A percentile compares a stretch with the other conserved stretches of the same genome.
Evolutionary conservation across 176 grass and related monocot species (phyloP).

Genomic region (Triticum turgidum): DNA sequence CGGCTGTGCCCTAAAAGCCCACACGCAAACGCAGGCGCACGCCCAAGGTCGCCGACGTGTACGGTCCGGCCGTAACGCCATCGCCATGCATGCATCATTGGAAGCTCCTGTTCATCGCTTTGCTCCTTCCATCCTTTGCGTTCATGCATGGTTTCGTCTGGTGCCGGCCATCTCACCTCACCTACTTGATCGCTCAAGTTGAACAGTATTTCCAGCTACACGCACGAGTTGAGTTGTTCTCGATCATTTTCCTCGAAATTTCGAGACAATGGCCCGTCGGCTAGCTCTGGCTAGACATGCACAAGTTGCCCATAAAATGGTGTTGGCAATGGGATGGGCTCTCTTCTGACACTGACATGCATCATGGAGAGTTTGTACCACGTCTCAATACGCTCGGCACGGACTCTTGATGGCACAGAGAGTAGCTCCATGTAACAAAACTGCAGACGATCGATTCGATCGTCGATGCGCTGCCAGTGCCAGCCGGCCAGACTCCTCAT

Average conservation of each 20-base stretch:
- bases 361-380: background rate
- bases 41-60: slow-evolving; percentile 3
- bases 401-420: too few relatives aligned
- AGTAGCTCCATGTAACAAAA: too few relatives aligned
- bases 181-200: background rate
- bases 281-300: background rate
- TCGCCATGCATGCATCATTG: background rate
- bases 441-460: too few relatives aligned
- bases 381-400: background rate
- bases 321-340: background rate
- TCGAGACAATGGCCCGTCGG: background rate
- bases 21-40: background rate
- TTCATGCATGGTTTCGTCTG: background rate
- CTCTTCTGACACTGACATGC: background rate
- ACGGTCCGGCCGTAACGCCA: slow-evolving; percentile 4
- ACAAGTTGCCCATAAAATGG: background rate
- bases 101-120: background rate
- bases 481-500: too few relatives aligned
- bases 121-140: background rate
- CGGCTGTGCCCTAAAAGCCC: background rate
- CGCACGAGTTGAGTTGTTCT: background rate
- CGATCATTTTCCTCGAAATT: background rate
- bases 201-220: background rate
- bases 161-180: background rate
- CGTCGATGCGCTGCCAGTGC: too few relatives aligned